A percentile compares a stretch with the other conserved stretches of the same genome.
Conservation (phyloP, 2,329 filamentous ascomycete genomes). For the Pseudocercospora cruenta region DNA sequence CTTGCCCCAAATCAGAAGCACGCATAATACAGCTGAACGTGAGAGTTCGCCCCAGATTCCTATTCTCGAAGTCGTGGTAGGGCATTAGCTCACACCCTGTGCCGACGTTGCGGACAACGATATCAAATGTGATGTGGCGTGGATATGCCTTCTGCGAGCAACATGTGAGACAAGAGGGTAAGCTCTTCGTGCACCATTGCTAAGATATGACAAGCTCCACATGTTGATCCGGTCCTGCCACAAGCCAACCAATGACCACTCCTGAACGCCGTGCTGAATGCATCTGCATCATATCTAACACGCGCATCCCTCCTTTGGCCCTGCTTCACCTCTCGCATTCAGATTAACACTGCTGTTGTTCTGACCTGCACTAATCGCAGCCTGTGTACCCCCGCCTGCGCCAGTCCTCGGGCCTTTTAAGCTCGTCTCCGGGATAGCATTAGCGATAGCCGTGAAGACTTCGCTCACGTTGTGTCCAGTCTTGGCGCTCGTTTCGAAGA, state of each 20-base stretch:
- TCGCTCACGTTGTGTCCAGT: conserved; percentile 91
- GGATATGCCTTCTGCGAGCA: background rate
- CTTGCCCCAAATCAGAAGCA: background rate
- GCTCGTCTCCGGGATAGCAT: conserved; percentile 95
- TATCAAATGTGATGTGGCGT: background rate
- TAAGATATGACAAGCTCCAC: background rate
- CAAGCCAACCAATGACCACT: background rate
- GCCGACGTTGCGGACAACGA: background rate
- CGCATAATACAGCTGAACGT: background rate
- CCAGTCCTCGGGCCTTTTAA: conserved; percentile 84
- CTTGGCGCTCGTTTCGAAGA: conserved; percentile 98
- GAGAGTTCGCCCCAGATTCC: background rate
- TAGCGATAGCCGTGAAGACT: conserved; percentile 97
- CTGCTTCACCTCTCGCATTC: conserved; percentile 68
- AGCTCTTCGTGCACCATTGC: background rate
- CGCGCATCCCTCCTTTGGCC: conserved; percentile 88
- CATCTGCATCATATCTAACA: conserved; percentile 60
- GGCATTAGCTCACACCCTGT: background rate
- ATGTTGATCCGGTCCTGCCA: background rate
- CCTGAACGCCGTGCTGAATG: conserved; percentile 11
- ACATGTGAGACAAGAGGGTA: background rate
- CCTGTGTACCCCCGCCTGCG: conserved; percentile 61
- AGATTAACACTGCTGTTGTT: conserved; percentile 80
- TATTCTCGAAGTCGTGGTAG: background rate
- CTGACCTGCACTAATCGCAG: conserved; percentile 54